Base-by-base conservation (phyloP, 2,329 filamentous ascomycete genomes). In the Magnaporthiopsis incrustans region DNA sequence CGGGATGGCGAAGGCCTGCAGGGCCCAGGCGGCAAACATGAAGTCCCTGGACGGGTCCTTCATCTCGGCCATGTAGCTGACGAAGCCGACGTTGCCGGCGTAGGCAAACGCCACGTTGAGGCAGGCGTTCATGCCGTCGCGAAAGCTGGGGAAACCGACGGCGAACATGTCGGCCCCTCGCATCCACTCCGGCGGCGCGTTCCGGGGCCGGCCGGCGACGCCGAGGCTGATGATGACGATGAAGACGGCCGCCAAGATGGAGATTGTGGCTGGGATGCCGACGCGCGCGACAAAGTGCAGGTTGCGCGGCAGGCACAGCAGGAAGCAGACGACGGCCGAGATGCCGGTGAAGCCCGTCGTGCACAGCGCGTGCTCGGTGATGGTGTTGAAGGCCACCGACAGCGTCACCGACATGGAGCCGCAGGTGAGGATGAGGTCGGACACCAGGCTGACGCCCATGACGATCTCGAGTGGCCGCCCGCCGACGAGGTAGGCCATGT, bases 21-120 rank as follows among this genome's bases (percentile, higher is more conserved):
- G 60, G 25, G 11, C 38, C 33, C 38, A 11, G 14, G 50, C 35
- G 60, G 60, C 60, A 27, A 44, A 44, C 14, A 61, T 44, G 25
- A 61, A 61, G 38, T 61, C 60, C 25, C 60, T 26, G 60, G 26
- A 30, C 60, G 60, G 60, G 60, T 61, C 38, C 35, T 35, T 38
- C 60, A 61, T 61, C 60, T 61, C 60, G 60, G 60, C 60, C 60
- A 61, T 61, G 60, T 61, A 50, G 60, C 60, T 61, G n/a, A 61
- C 60, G 18, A 61, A 61, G 60, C 35, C 60, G 60, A 61, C 50
- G 60, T 61, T 61, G 26, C 60, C 60, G 38, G 60, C 60, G 25
- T 50, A 61, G 60, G 60, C 60, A 22, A 50, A 61, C 25, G 33
- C 35, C n/a, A 61, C 38, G 60, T 61, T 61, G 35, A 61, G 60